phyloP scores from a whole-genome alignment of 768 basidiomycete genomes.

The Auriscalpium vulgare region DNA sequence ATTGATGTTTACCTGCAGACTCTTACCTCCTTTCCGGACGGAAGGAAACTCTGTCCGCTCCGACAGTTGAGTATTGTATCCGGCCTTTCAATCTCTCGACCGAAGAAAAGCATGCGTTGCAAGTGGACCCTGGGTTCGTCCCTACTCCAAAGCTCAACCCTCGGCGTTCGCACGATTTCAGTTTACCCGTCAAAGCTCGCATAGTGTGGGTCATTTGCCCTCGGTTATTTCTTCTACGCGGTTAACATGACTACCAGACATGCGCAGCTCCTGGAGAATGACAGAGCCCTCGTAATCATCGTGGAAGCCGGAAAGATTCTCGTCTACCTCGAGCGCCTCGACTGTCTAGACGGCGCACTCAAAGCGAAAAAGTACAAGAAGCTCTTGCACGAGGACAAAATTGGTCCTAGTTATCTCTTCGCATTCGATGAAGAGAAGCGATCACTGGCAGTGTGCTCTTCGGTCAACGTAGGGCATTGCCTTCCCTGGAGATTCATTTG shows the following conservation, averaged over 20 bases:
- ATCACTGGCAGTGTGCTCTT: slow-evolving; percentile 37
- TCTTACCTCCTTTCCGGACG: slow-evolving; percentile 1
- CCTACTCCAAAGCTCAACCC: slow-evolving; percentile 3
- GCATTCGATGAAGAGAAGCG: slow-evolving; percentile 47
- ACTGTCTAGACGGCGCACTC: neutral
- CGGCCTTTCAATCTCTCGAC: neutral
- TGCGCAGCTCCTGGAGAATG: slow-evolving; percentile 7
- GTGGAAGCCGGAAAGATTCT: neutral
- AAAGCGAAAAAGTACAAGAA: neutral
- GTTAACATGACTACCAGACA: neutral
- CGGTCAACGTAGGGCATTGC: slow-evolving; percentile 28
- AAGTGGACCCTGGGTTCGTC: slow-evolving; percentile 4
- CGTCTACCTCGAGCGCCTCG: slow-evolving; percentile 9
- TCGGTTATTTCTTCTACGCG: neutral
- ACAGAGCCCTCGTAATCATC: slow-evolving; percentile 6
- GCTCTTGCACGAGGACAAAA: slow-evolving; percentile 34
- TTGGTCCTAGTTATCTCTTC: slow-evolving; percentile 36
- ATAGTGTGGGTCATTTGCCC: slow-evolving; percentile 1
- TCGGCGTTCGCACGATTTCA: slow-evolving; percentile 1
- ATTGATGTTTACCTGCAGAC: neutral
- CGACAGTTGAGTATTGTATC: neutral
- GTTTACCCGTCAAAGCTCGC: neutral
- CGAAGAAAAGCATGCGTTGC: slow-evolving; percentile 8
- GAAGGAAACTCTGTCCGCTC: neutral
- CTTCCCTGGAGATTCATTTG: neutral